Conservation (phyloP, 1,284 basidiomycete genomes). For the Fomitiporia mediterranea region DNA sequence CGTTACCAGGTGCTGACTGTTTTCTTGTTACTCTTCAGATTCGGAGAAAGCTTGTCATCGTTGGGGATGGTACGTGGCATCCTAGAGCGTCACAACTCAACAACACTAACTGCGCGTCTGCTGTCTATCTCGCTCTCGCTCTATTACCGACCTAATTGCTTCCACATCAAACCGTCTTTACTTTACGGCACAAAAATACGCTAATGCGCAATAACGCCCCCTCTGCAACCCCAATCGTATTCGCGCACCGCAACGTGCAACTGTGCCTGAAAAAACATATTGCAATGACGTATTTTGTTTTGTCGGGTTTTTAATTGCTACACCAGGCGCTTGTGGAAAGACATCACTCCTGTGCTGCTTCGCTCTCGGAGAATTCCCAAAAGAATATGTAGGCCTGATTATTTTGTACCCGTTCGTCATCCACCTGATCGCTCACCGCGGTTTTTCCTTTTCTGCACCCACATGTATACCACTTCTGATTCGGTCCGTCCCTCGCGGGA, state of each 20-base stretch:
- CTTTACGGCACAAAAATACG: no score
- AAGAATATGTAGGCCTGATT: conserved; percentile 76
- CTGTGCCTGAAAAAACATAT: conserved; percentile 9
- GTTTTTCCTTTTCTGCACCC: conserved; percentile 15
- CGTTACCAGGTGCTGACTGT: not conserved
- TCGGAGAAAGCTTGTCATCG: conserved; percentile 76
- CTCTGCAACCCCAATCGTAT: not conserved
- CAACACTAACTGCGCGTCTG: conserved; percentile 12
- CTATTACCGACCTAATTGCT: not conserved
- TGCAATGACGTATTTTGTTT: conserved; percentile 13
- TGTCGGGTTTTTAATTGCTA: not conserved
- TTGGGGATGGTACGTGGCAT: conserved; percentile 72
- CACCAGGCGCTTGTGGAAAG: conserved; percentile 80
- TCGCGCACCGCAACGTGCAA: not conserved
- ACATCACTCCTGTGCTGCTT: conserved; percentile 85
- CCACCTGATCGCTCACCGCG: conserved; percentile 17
- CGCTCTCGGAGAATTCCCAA: conserved; percentile 94
- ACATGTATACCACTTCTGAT: not conserved
- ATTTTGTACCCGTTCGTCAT: conserved; percentile 13
- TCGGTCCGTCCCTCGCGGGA: not conserved
- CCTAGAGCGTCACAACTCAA: not conserved
- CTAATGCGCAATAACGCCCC: not conserved
- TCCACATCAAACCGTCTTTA: not conserved
- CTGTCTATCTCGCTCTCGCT: conserved; percentile 16
- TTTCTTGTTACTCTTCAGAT: conserved; percentile 37